Evolutionary conservation across 2,329 filamentous ascomycete genomes (phyloP), one percentile per base, ranked within the genome.

Genomic region (Daldinia sp.): DNA sequence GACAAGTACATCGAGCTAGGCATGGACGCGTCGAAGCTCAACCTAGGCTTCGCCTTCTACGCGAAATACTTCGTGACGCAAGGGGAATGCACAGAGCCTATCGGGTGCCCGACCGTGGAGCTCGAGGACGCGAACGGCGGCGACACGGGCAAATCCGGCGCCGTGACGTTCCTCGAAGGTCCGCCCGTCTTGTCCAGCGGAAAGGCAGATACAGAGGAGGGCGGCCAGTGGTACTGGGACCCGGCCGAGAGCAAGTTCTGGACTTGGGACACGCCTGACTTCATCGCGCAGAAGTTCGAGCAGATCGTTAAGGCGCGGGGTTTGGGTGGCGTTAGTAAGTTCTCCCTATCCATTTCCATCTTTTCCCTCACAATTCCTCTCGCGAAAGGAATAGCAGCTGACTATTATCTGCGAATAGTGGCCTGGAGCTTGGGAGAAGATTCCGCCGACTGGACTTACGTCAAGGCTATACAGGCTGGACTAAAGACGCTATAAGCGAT

Each of bases 221-320:
- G 89, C 17, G 90, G 89, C 0, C 84, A 87, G 72, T 92, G 89
- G 73, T 92, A 86, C 76, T 90, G 85, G 81, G 90, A 93, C 71
- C 61, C 73, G 66, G 77, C 3, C 80, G 85, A 67, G 77, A 83
- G 55, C 73, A 89, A 27, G 34, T 93, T 90, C 83, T 93, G 90
- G 90, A 88, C 88, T 0, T 93, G 88, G 80, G 91, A 93, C 63
- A 90, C 87, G 0, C 80, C 83, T 0, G 79, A 81, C 6, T 80
- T 87, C 10, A 87, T 93, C 51, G 68, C 74, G 10, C 78, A 79
- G 58, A 93, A 93, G 77, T 86, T 92, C 60, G 76, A 81, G 3
- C 74, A 82, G 3, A 82, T 93, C 32, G 80, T 91, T 2, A 77
- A 80, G 27, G 78, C 79, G 29, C 82, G 83, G 71, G 75, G 78